These are phyloP conservation scores for Marchantia paleacea DNA, from an alignment of 225 moss, liverwort and hornwort genomes.

Conservation along the genomic window DNA sequence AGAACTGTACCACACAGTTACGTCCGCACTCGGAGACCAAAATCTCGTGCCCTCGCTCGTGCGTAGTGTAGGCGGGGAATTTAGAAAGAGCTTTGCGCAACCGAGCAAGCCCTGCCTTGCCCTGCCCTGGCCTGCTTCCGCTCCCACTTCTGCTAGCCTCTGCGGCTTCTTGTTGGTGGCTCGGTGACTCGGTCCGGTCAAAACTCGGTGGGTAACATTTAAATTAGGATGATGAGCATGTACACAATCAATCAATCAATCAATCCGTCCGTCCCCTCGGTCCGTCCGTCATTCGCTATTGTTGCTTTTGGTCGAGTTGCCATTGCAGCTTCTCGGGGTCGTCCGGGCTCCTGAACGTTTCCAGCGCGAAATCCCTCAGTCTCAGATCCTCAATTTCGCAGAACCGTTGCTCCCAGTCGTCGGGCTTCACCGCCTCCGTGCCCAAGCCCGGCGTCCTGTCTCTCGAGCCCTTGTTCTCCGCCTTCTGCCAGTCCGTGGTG, in stretches of 20 bases:
- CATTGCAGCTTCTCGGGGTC: conserved; percentile 28
- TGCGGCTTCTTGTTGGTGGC: neutral
- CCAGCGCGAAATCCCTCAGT: conserved; percentile 32
- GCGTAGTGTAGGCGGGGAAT: neutral
- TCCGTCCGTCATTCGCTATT: neutral
- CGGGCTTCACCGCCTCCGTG: conserved; percentile 40
- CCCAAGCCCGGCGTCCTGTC: conserved; percentile 51
- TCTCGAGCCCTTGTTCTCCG: conserved; percentile 30
- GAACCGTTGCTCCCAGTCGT: conserved; percentile 43
- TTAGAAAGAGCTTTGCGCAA: neutral
- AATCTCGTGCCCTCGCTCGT: neutral
- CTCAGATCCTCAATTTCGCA: conserved; percentile 37
- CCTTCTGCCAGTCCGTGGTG: conserved; percentile 47
- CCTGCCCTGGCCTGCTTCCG: neutral
- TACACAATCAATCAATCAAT: neutral
- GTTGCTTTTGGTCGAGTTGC: conserved; percentile 15
- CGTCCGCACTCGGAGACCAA: neutral
- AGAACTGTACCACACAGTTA: neutral
- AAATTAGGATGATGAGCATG: neutral
- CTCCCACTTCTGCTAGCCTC: neutral
- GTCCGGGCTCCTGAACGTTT: conserved; percentile 27
- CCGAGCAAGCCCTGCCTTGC: neutral
- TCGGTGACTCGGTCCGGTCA: neutral
- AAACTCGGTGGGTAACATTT: neutral
- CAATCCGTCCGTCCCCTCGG: neutral